These are phyloP conservation scores for Scedosporium dehoogii DNA, from an alignment of 2,329 filamentous ascomycete species.

Conservation along the genomic window DNA sequence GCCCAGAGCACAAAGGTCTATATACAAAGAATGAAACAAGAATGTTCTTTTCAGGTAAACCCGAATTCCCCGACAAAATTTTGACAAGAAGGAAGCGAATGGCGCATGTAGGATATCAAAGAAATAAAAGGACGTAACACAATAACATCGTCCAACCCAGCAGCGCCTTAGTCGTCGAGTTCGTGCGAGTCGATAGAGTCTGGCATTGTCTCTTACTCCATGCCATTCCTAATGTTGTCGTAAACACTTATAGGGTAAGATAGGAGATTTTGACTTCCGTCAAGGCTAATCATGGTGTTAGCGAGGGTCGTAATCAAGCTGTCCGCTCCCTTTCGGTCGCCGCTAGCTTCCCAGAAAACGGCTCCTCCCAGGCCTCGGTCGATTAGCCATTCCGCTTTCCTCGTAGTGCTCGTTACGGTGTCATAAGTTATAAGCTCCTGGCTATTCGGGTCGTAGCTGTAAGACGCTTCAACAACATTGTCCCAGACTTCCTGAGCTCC, in stretches of 20 bases:
- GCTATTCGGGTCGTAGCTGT: conserved; percentile 52
- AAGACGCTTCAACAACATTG: conserved; percentile 51
- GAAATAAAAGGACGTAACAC: not conserved
- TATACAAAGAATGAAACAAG: not conserved
- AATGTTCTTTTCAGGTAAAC: not conserved
- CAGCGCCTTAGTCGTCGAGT: too few relatives aligned
- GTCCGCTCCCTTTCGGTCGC: conserved; percentile 40
- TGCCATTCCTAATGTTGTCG: conserved; percentile 40
- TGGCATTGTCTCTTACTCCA: conserved; percentile 12
- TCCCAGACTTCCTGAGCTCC: conserved; percentile 50
- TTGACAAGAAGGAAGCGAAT: not conserved
- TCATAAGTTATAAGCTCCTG: conserved; percentile 63
- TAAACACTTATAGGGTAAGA: conserved; percentile 47
- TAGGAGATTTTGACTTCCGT: conserved; percentile 41
- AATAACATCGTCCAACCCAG: not conserved
- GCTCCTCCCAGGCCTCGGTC: conserved; percentile 56
- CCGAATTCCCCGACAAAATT: too few relatives aligned
- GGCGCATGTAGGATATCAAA: not conserved
- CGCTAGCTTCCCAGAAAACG: conserved; percentile 79
- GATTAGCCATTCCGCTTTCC: conserved; percentile 57
- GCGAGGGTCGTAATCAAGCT: conserved; percentile 52
- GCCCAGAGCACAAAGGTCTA: not conserved
- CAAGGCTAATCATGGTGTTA: conserved; percentile 34
- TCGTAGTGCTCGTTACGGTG: conserved; percentile 43
- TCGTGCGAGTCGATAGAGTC: too few relatives aligned